Base-by-base conservation (phyloP, 1,284 basidiomycete species). In the Apiotrichum veenhuisii region DNA sequence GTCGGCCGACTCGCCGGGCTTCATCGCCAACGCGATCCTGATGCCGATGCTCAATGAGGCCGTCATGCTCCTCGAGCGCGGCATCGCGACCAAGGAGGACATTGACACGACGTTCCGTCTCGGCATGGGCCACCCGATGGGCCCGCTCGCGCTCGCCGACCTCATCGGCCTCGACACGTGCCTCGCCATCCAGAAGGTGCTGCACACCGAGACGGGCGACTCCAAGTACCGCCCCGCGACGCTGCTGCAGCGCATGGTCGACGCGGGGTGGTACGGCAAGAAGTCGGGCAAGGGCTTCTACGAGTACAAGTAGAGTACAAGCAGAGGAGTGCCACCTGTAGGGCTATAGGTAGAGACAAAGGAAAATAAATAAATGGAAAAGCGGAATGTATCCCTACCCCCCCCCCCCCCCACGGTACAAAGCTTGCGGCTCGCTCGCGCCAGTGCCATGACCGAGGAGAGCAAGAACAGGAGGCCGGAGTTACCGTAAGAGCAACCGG, bases 51-150 rank as follows among this genome's bases (percentile, higher is more conserved):
- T 79, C 63, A 81, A 76, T 59, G 75, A 94, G 84, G 93, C 94
- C 0, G 89, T 97, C 65, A 89, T 95, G 84, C 87, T 87, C 62
- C 81, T 96, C 5, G 93, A 96, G 77, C 88, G 87, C 85, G 92
- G 92, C 8, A 84, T 88, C 23, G 94, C 92, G 1, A 89, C 90
- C 1, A 85, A 89, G 43, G 92, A 97, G 57, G 92, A 98, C 72
- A 97, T 98, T 63, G 95, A 98, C 78, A 91, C 87, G 64, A 96
- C 91, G 0, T 83, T 98, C 54, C 87, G 86, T 68, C 80, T 96
- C 18, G 95, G 94, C 47, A 97, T 96, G 91, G 88, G 87, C 61
- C 93, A 97, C 71, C 93, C 93, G 1, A 96, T 96, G 91, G 94
- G 94, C 17, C 90, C 90, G 2, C 78, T 93, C 17, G 87, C 91